Base-by-base conservation (phyloP, 2,329 filamentous ascomycete species). In the Colletotrichum sp. region DNA sequence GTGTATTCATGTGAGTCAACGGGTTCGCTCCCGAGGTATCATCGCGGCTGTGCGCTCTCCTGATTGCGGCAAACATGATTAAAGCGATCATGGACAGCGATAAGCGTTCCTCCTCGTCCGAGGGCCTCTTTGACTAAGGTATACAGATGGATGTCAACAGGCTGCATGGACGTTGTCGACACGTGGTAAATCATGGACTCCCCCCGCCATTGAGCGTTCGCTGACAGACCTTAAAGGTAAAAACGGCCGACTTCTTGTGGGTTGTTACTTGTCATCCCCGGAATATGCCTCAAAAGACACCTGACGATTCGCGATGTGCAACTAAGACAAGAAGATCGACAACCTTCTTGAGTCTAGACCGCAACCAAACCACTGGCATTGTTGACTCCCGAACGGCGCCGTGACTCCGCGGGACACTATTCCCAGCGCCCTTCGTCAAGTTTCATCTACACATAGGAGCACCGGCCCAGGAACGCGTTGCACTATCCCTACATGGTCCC, bases 221-320 rank as follows among this genome's bases (percentile, higher is more conserved):
- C 63, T 34, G n/a, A 36, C 43, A 32, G 48, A 61, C 30, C 32
- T 63, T 32, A 24, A 43, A 63, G 64, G 57, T 36, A 36, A 68
- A 72, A 68, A 57, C 7, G 32, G 39, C 57, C 30, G 26, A 21
- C 34, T 57, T 48, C 16, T 39, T 9, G 32, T 39, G 36, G 63
- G 14, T 68, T 75, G 24, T 63, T 24, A 28, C 59, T 68, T 55
- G 65, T 67, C 70, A 32, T 59, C 48, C 48, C 52, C 60, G 30
- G 72, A 66, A 39, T 61, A 28, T 57, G 52, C 68, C 70, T 73
- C 30, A 21, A 64, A 28, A 32, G 13, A 21, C 32, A 59, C 32
- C 63, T 60, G 57, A 75, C 69, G 63, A 75, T 68, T 66, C 61
- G 34, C 72, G 63, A 67, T 10, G 24, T 43, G 63, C 72, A 61